These are phyloP conservation scores for Neurospora cerealis DNA, from an alignment of 495 filamentous ascomycete species.

Conservation along the genomic window DNA sequence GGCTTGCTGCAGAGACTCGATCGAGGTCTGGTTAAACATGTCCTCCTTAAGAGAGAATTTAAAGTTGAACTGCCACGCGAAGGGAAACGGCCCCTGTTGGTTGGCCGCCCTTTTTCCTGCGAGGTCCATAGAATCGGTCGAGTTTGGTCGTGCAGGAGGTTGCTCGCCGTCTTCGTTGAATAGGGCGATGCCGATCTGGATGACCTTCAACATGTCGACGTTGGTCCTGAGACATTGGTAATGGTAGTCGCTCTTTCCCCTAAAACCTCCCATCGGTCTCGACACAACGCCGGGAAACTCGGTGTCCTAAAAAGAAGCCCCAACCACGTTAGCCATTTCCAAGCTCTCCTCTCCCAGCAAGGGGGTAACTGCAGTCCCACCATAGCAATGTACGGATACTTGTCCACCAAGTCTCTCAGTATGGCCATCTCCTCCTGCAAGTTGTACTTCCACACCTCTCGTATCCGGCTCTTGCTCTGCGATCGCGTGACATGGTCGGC, in stretches of 20 bases:
- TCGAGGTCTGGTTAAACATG: constrained; percentile 93
- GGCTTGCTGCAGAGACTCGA: constrained; percentile 72
- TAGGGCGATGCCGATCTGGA: constrained; percentile 89
- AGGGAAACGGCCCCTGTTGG: constrained; percentile 58
- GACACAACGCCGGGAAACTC: constrained; percentile 96
- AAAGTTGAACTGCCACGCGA: constrained; percentile 99
- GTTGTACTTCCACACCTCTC: constrained; percentile 91
- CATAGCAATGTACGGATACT: constrained; percentile 94
- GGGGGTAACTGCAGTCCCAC: constrained; percentile 36
- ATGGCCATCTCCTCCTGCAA: constrained; percentile 79
- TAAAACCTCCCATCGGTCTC: constrained; percentile 86
- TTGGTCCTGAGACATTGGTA: constrained; percentile 97
- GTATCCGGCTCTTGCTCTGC: constrained; percentile 62
- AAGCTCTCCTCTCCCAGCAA: not conserved
- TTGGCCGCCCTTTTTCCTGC: constrained; percentile 26
- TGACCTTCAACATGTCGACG: constrained; percentile 92
- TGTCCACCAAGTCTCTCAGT: constrained; percentile 70
- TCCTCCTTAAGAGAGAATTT: constrained; percentile 87
- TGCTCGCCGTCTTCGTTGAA: constrained; percentile 82
- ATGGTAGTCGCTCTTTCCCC: constrained; percentile 92
- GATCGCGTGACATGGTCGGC: constrained; percentile 32
- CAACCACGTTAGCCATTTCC: constrained; percentile 14
- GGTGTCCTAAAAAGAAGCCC: constrained; percentile 57
- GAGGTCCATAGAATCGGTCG: constrained; percentile 45
- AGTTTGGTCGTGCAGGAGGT: constrained; percentile 52